A percentile compares a stretch with the other conserved stretches of the same genome.
Conservation (phyloP, 192 early-diverging fungal species). For the Gaertneriomyces sp. region DNA sequence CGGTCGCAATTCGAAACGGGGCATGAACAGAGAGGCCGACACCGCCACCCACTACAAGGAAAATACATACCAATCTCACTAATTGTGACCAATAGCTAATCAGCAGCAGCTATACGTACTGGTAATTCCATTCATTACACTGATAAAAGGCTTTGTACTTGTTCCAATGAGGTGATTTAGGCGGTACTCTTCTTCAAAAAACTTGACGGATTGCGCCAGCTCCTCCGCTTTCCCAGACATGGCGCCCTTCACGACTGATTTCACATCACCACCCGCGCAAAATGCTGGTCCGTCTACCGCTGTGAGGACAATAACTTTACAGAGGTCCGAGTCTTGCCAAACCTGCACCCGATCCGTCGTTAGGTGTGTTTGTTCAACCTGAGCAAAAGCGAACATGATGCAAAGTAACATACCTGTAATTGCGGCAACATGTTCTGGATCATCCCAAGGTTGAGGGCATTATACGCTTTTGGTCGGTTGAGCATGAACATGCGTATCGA, state of each 20-base stretch:
- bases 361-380: neutral
- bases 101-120: constrained; percentile 28
- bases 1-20: constrained; percentile 93
- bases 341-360: constrained; percentile 40
- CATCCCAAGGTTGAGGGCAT: constrained; percentile 86
- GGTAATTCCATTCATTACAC: constrained; percentile 73
- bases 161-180: constrained; percentile 91
- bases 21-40: constrained; percentile 93
- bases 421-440: constrained; percentile 73
- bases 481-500: constrained; percentile 43
- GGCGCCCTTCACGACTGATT: constrained; percentile 19
- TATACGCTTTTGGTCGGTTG: constrained; percentile 70
- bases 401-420: constrained; percentile 56
- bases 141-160: constrained; percentile 79
- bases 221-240: constrained; percentile 32
- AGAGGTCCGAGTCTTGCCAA: constrained; percentile 83
- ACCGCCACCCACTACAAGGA: constrained; percentile 89
- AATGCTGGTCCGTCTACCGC: constrained; percentile 69
- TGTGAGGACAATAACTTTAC: constrained; percentile 84
- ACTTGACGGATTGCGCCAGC: constrained; percentile 55
- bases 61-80: neutral
- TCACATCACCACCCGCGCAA: constrained; percentile 78
- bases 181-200: constrained; percentile 90
- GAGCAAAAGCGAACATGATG: neutral
- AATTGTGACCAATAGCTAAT: neutral